A percentile compares a stretch with the other conserved stretches of the same genome.
These are phyloP conservation scores for Crithidia acanthocephali DNA, from an alignment of 208 protist genomes.

Conservation along the genomic window DNA sequence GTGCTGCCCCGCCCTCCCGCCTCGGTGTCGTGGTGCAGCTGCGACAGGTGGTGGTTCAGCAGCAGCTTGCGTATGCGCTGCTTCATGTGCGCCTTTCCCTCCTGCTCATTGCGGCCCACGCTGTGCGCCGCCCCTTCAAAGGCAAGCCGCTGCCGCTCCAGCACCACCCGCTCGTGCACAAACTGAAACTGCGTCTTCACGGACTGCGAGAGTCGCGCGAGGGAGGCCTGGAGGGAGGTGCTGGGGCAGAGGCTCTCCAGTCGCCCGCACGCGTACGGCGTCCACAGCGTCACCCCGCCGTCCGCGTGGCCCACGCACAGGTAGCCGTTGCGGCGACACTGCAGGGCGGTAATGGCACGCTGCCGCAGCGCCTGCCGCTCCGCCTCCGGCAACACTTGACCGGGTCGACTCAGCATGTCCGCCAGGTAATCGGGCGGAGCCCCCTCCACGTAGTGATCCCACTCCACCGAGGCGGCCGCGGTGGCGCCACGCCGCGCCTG, in stretches of 20 bases:
- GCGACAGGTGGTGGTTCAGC: constrained; percentile 39
- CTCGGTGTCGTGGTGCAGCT: constrained; percentile 16
- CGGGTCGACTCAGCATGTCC: constrained; percentile 50
- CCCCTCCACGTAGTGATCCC: constrained; percentile 76
- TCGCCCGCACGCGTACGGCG: constrained; percentile 64
- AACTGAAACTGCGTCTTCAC: constrained; percentile 57
- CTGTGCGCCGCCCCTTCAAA: constrained; percentile 26
- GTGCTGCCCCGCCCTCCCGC: too few species aligned
- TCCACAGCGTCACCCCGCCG: constrained; percentile 73
- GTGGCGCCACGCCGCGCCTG: constrained; percentile 1
- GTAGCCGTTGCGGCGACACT: constrained; percentile 68
- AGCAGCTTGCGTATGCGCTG: constrained; percentile 45
- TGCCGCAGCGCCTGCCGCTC: constrained; percentile 39
- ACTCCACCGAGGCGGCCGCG: constrained; percentile 20
- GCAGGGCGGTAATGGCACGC: constrained; percentile 48
- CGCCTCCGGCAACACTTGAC: constrained; percentile 38
- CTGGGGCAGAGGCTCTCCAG: constrained; percentile 67
- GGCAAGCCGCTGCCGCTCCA: constrained; percentile 48
- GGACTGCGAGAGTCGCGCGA: constrained; percentile 42
- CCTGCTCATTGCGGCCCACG: constrained; percentile 22
- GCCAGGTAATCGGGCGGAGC: constrained; percentile 45
- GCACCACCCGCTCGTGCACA: constrained; percentile 34
- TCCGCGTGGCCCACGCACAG: constrained; percentile 70
- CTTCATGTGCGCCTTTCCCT: constrained; percentile 40
- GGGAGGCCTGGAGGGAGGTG: constrained; percentile 43